Percentiles rank a stretch among this genome's conserved stretches.
Conservation (phyloP, 2,329 filamentous ascomycete species). For the Colletotrichum sp. region DNA sequence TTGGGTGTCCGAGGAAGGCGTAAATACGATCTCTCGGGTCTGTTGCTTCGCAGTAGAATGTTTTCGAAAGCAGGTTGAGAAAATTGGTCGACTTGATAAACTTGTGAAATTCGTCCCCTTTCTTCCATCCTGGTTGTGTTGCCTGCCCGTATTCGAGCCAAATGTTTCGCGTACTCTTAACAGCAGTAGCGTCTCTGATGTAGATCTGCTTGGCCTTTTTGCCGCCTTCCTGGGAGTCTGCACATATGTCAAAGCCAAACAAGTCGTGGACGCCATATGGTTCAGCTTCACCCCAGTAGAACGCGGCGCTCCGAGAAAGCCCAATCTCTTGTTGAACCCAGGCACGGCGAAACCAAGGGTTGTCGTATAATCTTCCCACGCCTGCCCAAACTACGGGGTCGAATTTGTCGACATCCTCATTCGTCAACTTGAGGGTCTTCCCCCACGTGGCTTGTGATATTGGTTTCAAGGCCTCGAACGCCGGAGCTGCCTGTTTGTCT, state of each 20-base stretch:
- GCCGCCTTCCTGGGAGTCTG: neutral
- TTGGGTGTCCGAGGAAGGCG: neutral
- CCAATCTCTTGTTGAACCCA: neutral
- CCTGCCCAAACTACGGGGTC: neutral
- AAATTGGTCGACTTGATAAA: neutral
- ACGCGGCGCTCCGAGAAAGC: neutral
- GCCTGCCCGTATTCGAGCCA: neutral
- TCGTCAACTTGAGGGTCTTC: neutral
- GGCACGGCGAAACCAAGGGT: neutral
- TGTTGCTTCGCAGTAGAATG: neutral
- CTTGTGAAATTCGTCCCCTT: neutral
- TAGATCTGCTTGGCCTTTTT: neutral
- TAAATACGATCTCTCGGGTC: neutral
- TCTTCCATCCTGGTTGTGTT: neutral
- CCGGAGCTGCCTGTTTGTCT: neutral
- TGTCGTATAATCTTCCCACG: neutral
- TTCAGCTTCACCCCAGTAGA: neutral
- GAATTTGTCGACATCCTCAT: neutral
- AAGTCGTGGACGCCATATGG: neutral
- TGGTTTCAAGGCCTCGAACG: neutral
- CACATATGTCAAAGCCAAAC: neutral
- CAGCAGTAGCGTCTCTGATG: neutral
- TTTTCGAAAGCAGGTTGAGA: neutral
- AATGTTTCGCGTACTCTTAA: neutral
- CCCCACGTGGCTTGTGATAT: neutral